Base-by-base conservation (phyloP, 495 filamentous ascomycete genomes). In the Penicillium egyptiacum region DNA sequence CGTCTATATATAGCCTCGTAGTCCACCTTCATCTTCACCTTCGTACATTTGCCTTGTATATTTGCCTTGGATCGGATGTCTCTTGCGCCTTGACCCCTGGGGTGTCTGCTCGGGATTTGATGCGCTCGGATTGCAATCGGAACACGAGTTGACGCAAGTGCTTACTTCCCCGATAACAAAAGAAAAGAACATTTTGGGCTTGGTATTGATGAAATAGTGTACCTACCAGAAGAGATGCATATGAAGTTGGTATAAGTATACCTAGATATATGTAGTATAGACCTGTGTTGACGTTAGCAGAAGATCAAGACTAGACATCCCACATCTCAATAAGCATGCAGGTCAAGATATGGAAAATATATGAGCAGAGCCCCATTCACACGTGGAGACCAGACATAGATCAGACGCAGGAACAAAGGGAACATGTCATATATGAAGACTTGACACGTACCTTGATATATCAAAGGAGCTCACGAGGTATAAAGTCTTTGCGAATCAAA, bases 401-500 rank as follows among this genome's bases (percentile, higher is more conserved):
- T 31, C 25, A 50, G 47, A 51, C 4, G 50, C 50, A 53, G 50
- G 50, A 33, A 53, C 50, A 43, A 43, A 23, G n/a, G 28, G 44
- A 17, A 35, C 16, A 33, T 49, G 46, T 8, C 16, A 41, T 51
- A 23, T 25, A 51, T 52, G 16, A 42, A 26, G 5, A 42, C n/a
- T 31, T 53, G 25, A 31, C 37, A 53, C 50, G 50, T 53, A 53
- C 50, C 50, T 53, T 26, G 26, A 23, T 54, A 9, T 30, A 5
- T 22, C 1, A 56, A 26, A 20, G 49, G 25, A 12, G 30, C n/a
- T 35, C 41, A 55, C 26, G 22, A 17, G 41, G 42, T 37, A 17
- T 25, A 52, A 43, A 20, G 44, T 43, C 43, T 57, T 59, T 52
- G 26, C 54, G 47, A 58, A 61, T 56, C 45, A 42, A n/a, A 45